phyloP scores from a whole-genome alignment of 345 rosid genomes.

The Cardamine resedifolia region DNA sequence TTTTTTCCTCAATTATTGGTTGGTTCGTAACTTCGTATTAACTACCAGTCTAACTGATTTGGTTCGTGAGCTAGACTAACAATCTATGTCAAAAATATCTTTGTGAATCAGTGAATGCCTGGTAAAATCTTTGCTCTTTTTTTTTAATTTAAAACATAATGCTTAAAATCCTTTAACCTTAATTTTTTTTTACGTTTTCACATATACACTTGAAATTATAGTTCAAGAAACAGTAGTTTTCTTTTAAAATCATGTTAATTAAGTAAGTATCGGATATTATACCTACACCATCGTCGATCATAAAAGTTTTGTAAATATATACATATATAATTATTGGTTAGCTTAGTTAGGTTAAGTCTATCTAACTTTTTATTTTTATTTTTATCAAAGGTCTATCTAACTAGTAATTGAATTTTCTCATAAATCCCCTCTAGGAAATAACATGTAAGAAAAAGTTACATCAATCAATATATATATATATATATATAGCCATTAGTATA shows the following conservation, averaged over 20 bases:
- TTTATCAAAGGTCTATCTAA: conserved; percentile 23
- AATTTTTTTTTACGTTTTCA: neutral
- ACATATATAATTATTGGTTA: neutral
- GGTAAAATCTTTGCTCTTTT: neutral
- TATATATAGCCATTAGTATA: too few relatives aligned
- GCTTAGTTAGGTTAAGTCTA: conserved; percentile 22
- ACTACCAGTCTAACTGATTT: neutral
- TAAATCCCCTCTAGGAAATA: neutral
- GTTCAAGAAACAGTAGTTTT: neutral
- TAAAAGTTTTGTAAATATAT: conserved; percentile 18
- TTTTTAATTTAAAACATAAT: neutral
- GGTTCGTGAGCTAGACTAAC: neutral
- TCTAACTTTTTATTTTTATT: too few relatives aligned
- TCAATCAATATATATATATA: neutral
- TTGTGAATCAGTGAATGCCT: neutral
- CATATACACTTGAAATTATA: neutral
- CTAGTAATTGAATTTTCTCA: conserved; percentile 5
- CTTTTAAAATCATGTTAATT: neutral
- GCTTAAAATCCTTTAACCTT: neutral
- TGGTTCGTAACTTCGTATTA: neutral
- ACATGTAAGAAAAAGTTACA: neutral
- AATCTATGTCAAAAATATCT: neutral
- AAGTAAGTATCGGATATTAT: conserved; percentile 7
- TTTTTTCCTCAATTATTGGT: neutral
- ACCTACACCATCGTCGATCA: conserved; percentile 23